Base-by-base conservation (phyloP, 2,329 filamentous ascomycete genomes). In the Tolypocladium amazonense region DNA sequence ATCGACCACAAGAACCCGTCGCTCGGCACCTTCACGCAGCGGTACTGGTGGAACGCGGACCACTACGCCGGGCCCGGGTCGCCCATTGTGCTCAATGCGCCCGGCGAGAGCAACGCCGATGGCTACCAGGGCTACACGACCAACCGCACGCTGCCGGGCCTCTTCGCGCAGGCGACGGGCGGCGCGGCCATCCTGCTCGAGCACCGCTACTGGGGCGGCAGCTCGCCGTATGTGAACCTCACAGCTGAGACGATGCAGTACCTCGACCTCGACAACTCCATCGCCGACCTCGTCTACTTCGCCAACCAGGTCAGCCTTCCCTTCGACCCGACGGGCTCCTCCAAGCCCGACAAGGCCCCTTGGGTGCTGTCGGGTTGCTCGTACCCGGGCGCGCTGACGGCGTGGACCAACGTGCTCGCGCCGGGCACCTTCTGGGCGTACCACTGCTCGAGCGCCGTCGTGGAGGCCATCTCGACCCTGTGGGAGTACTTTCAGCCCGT, bases 201-300 rank as follows among this genome's bases (percentile, higher is more conserved):
- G 74, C 90, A 94, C 69, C 84, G 90, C 56, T 95, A 92, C 77
- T 95, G 92, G 69, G 90, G 90, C 60, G 78, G 78, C 18, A 90
- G 87, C 68, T 85, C 87, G 58, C 89, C 89, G 0, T 81, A 81
- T 0, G 69, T 77, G 3, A 80, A 89, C 67, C 77, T 92, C 58
- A 78, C 74, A 65, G 87, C 84, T 0, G 76, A 87, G 68, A 90
- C 81, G 64, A 74, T 94, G 62, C 84, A 88, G 4, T 92, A 92
- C 75, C 76, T 93, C 68, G 88, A 88, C 1, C 91, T 90, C 1
- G 87, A 92, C 64, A 89, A 94, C 71, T 82, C 88, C 0, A 69
- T 94, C 56, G 88, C 88, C 8, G 90, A 95, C 68, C 82, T 86
- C 58, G 86, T 84, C 14, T 92, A 88, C 71, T 93, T 94, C 72